These are phyloP conservation scores for Trichoderma sp. DNA, from an alignment of 2,329 filamentous ascomycete genomes.

Conservation along the genomic window DNA sequence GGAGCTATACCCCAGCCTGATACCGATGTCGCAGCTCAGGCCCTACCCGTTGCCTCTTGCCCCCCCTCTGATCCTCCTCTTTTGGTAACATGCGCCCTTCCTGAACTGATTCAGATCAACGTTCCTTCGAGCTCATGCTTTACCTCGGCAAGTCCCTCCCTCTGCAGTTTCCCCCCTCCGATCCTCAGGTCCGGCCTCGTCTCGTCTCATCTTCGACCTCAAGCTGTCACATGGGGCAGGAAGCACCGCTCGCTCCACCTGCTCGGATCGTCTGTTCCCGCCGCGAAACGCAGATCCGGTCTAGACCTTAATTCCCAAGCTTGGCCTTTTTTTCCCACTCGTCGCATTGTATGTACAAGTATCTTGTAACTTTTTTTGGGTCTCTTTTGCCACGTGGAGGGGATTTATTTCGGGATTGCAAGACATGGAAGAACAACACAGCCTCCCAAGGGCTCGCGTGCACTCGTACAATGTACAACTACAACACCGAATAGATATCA, in stretches of 20 bases:
- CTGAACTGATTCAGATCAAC: not conserved
- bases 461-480: no score
- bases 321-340: not conserved
- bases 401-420: no score
- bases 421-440: no score
- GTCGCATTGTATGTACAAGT: no score
- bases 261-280: slow-evolving; percentile 25
- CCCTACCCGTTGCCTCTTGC: not conserved
- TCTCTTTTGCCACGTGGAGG: no score
- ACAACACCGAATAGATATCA: no score
- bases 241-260: not conserved
- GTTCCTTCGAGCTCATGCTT: not conserved
- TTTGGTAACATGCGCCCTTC: no score
- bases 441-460: no score
- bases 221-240: not conserved
- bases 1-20: not conserved
- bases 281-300: slow-evolving; percentile 23
- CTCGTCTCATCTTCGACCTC: not conserved
- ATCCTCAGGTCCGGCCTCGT: not conserved
- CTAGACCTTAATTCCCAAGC: slow-evolving; percentile 2
- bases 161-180: no score
- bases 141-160: no score
- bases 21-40: slow-evolving; percentile 12
- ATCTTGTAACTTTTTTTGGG: no score
- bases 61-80: no score